Percentiles rank a stretch among this genome's conserved stretches.
phyloP scores from a whole-genome alignment of 192 early-diverging fungal species.

The Entomortierella parvispora region DNA sequence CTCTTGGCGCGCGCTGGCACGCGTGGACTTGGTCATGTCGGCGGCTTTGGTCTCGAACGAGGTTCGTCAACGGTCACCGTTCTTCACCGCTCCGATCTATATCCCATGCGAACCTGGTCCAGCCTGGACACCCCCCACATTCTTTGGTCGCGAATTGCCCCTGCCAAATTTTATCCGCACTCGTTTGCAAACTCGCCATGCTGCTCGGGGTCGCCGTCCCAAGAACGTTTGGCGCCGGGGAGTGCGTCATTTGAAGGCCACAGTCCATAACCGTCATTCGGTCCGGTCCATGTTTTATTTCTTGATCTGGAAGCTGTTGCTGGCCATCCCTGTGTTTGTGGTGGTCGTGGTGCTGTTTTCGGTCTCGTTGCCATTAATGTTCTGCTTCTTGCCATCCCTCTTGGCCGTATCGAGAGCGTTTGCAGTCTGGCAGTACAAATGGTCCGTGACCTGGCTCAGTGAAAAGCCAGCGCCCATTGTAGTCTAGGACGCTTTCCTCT shows the following conservation, averaged over 20 bases:
- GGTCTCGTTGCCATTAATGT: slow-evolving; percentile 26
- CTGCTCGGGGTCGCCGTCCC: slow-evolving; percentile 11
- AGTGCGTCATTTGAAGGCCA: slow-evolving; percentile 14
- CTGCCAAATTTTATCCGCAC: slow-evolving; percentile 19
- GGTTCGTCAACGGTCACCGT: slow-evolving; percentile 7
- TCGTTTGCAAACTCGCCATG: slow-evolving; percentile 11
- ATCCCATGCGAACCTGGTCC: slow-evolving; percentile 32
- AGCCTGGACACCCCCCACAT: slow-evolving; percentile 12
- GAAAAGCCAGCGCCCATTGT: slow-evolving; percentile 44
- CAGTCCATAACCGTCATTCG: slow-evolving; percentile 16
- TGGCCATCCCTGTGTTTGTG: slow-evolving; percentile 15
- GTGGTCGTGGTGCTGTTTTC: slow-evolving; percentile 5
- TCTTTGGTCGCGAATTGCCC: slow-evolving; percentile 16
- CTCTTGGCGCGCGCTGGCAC: slow-evolving; percentile 28
- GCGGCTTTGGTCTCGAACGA: slow-evolving; percentile 11
- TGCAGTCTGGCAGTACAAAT: slow-evolving; percentile 43
- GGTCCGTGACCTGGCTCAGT: slow-evolving; percentile 38
- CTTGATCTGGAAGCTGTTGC: slow-evolving; percentile 44
- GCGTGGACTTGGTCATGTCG: slow-evolving; percentile 33
- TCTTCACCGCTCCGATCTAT: slow-evolving; percentile 13
- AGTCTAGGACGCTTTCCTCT: not conserved
- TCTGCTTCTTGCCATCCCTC: slow-evolving; percentile 28
- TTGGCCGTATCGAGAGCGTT: slow-evolving; percentile 22
- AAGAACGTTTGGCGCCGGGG: slow-evolving; percentile 36
- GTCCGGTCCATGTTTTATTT: slow-evolving; percentile 33